phyloP scores from a whole-genome alignment of 2,329 filamentous ascomycete species.

The Pseudomassariella vexata region DNA sequence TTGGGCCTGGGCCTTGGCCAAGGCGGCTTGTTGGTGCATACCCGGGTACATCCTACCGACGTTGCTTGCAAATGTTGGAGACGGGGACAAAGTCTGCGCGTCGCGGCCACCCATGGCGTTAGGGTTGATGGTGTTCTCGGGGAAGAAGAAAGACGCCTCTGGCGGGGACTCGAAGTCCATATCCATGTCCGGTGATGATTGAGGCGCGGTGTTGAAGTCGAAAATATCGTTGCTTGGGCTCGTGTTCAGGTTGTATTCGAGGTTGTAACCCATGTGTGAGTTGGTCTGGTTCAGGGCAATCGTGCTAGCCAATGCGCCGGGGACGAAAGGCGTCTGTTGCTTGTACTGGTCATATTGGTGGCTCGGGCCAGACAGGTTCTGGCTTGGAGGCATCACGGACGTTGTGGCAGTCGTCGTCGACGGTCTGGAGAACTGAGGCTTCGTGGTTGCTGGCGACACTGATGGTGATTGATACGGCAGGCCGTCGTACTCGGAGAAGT shows the following conservation, averaged over 20 bases:
- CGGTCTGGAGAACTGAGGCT: constrained; percentile 46
- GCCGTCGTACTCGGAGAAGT: constrained; percentile 58
- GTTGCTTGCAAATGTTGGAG: constrained; percentile 43
- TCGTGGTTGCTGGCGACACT: constrained; percentile 49
- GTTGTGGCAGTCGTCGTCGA: constrained; percentile 48
- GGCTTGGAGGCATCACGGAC: constrained; percentile 44
- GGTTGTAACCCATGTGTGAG: constrained; percentile 46
- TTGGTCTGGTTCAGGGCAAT: constrained; percentile 67
- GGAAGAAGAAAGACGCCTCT: constrained; percentile 62
- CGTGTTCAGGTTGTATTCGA: constrained; percentile 52
- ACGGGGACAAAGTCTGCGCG: constrained; percentile 40
- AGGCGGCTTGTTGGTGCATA: constrained; percentile 83
- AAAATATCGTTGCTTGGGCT: constrained; percentile 61
- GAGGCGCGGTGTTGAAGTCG: constrained; percentile 65
- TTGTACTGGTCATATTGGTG: constrained; percentile 94
- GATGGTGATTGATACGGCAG: constrained; percentile 56
- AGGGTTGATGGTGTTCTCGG: constrained; percentile 59
- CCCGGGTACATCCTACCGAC: constrained; percentile 82
- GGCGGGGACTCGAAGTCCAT: constrained; percentile 59
- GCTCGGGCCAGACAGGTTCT: constrained; percentile 71
- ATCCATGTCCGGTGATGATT: constrained; percentile 57
- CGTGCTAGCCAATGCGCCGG: constrained; percentile 74
- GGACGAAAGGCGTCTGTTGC: constrained; percentile 89
- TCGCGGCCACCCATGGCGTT: constrained; percentile 63
- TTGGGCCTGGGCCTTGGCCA: constrained; percentile 66